Conservation (phyloP, 1,284 basidiomycete genomes). For the Trichosporon faecale region DNA sequence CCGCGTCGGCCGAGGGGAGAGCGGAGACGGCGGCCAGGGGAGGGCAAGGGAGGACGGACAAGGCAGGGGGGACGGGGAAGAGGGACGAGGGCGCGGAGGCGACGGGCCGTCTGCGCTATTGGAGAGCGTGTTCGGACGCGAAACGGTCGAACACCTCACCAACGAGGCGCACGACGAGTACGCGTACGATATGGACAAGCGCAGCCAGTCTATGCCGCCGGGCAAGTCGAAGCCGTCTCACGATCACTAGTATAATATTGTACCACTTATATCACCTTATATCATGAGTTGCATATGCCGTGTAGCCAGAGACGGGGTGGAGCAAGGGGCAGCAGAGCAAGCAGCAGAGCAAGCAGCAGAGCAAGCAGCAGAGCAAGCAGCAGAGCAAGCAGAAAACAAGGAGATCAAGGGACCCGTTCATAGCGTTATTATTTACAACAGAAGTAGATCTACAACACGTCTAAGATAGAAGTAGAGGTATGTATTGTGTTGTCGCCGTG, state of each 20-base stretch:
- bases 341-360: too few relatives aligned
- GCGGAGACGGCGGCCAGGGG: neutral
- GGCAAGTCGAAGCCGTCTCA: neutral
- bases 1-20: too few relatives aligned
- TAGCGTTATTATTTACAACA: neutral
- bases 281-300: too few relatives aligned
- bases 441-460: neutral
- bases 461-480: neutral
- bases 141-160: neutral
- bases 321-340: too few relatives aligned
- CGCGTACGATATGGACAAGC: neutral
- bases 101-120: constrained; percentile 12
- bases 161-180: too few relatives aligned
- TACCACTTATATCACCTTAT: too few relatives aligned
- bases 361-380: too few relatives aligned
- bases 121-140: constrained; percentile 17
- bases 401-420: neutral
- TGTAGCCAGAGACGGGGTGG: too few relatives aligned
- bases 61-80: neutral
- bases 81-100: too few relatives aligned
- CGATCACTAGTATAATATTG: too few relatives aligned
- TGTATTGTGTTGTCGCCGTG: neutral
- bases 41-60: neutral
- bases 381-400: neutral
- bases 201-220: neutral